Conservation (phyloP, 768 basidiomycete genomes). For the Podaxis mareebaensis region DNA sequence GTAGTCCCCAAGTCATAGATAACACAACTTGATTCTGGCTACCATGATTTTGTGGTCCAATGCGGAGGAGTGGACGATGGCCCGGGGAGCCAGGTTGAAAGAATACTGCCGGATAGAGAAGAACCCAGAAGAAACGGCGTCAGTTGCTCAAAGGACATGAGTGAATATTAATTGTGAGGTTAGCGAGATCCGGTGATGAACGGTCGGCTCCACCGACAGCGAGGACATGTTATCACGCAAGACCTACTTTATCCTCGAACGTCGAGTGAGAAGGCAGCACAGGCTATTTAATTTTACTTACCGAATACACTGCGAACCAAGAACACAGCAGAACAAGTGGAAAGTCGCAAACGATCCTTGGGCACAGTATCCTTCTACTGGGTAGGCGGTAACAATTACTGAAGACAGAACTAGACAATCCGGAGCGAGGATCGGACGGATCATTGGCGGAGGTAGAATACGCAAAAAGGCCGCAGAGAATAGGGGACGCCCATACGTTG, state of each 20-base stretch:
- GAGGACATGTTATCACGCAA: background rate
- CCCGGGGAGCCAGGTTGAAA: conserved; percentile 41
- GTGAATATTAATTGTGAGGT: background rate
- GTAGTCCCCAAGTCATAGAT: conserved; percentile 16
- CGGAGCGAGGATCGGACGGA: no score
- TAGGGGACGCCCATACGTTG: no score
- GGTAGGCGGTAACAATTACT: no score
- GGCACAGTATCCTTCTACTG: no score
- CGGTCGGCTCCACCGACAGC: background rate
- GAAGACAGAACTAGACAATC: no score
- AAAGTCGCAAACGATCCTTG: no score
- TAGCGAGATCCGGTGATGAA: background rate
- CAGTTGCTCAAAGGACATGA: conserved; percentile 20
- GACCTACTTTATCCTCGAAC: background rate
- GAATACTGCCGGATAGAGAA: conserved; percentile 33
- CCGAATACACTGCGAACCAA: no score
- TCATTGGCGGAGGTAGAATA: no score
- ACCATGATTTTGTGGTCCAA: background rate
- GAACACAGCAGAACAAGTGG: no score
- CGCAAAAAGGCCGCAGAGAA: no score
- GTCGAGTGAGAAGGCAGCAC: background rate
- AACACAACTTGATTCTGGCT: conserved; percentile 21
- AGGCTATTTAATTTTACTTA: background rate
- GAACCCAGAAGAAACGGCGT: conserved; percentile 10
- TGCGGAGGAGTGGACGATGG: conserved; percentile 6